These are phyloP conservation scores for Dendrocalamus sinicus DNA, from an alignment of 176 grass and related monocot genomes.

Conservation along the genomic window DNA sequence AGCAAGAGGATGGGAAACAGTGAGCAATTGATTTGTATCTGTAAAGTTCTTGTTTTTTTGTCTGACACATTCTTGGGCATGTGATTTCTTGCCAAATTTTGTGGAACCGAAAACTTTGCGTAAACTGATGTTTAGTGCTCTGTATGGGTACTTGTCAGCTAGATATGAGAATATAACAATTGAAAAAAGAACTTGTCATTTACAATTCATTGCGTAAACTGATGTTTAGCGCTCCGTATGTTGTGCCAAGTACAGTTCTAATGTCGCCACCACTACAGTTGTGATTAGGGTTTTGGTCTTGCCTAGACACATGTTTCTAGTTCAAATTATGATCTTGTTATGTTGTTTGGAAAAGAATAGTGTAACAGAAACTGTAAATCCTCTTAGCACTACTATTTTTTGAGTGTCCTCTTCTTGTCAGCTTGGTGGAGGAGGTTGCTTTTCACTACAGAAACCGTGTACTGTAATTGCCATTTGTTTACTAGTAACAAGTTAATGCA, in stretches of 20 bases:
- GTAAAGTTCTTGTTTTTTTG: constrained; percentile 18
- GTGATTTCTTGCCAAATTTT: constrained; percentile 17
- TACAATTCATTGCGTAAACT: not conserved
- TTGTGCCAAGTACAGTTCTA: not conserved
- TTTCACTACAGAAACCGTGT: constrained; percentile 4
- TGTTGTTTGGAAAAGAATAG: constrained; percentile 4
- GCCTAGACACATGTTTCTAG: too few species aligned
- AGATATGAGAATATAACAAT: too few species aligned
- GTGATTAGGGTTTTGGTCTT: too few species aligned
- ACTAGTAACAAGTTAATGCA: not conserved
- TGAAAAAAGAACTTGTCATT: not conserved
- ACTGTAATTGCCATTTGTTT: constrained; percentile 11
- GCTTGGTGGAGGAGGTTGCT: not conserved
- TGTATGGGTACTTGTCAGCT: not conserved
- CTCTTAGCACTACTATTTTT: not conserved
- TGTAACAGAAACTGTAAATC: too few species aligned
- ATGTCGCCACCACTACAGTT: not conserved
- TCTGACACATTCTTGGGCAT: constrained; percentile 17
- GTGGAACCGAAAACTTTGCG: constrained; percentile 2
- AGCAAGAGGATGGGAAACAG: not conserved
- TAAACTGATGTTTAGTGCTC: not conserved
- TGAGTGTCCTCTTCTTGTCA: not conserved
- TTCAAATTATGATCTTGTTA: not conserved
- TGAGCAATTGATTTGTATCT: not conserved
- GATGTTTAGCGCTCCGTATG: too few species aligned